Evolutionary conservation across 2,329 filamentous ascomycete genomes (phyloP).

Genomic region (Leptographium wingfieldii): DNA sequence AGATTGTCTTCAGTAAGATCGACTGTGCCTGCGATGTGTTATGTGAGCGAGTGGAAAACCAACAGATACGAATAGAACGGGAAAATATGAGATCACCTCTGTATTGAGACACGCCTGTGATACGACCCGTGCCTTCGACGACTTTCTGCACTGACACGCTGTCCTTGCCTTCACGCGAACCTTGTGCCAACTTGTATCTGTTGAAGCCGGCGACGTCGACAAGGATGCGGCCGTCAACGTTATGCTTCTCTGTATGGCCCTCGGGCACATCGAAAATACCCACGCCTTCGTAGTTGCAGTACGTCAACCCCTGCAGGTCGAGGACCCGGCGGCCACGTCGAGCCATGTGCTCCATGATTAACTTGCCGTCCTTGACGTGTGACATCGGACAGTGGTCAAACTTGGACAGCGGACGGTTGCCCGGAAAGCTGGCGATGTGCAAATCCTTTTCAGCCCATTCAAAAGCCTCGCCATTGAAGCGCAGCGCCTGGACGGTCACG

Average conservation of each 20-base stretch:
- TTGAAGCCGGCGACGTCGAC: slow-evolving; percentile 29
- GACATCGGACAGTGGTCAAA: slow-evolving; percentile 25
- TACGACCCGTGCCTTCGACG: slow-evolving; percentile 4
- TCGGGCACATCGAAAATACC: slow-evolving; percentile 18
- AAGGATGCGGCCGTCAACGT: slow-evolving; percentile 28
- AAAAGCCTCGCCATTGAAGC: slow-evolving; percentile 28
- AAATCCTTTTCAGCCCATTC: slow-evolving; percentile 25
- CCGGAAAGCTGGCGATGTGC: slow-evolving; percentile 20
- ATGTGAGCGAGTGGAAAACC: no score
- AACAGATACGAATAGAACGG: no score
- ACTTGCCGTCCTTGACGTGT: slow-evolving; percentile 19
- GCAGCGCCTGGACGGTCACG: slow-evolving; percentile 22
- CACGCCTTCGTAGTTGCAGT: slow-evolving; percentile 29
- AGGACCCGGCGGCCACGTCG: slow-evolving; percentile 26
- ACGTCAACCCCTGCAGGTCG: slow-evolving; percentile 27
- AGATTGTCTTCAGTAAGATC: background rate
- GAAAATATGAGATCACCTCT: background rate
- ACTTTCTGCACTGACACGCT: slow-evolving; percentile 15
- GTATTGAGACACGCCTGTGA: no score
- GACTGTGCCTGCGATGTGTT: background rate
- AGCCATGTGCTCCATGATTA: slow-evolving; percentile 18
- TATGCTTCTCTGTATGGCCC: slow-evolving; percentile 18
- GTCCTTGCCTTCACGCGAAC: slow-evolving; percentile 23
- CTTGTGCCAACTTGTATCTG: slow-evolving; percentile 25
- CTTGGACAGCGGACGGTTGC: slow-evolving; percentile 28